phyloP scores from a whole-genome alignment of 768 basidiomycete genomes.

The Tephrocybe sp. region DNA sequence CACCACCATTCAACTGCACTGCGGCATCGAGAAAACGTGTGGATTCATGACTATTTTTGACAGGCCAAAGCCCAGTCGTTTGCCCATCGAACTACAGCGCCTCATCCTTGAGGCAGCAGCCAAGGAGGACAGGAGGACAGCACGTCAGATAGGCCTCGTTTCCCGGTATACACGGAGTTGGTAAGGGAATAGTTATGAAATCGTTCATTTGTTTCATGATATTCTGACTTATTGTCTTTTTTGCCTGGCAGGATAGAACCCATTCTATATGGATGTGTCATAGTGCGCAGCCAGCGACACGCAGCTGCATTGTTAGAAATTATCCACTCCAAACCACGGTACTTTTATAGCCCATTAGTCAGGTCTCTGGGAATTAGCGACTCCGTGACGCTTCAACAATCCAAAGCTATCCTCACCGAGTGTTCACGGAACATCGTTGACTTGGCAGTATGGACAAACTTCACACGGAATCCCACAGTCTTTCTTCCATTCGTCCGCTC shows the following conservation, averaged over 20 bases:
- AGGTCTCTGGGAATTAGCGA: conserved; percentile 15
- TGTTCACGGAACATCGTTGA: conserved; percentile 15
- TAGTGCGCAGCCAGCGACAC: conserved; percentile 18
- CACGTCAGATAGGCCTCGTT: conserved; percentile 21
- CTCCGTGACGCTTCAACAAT: conserved; percentile 18
- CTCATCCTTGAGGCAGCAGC: conserved; percentile 25
- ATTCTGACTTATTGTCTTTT: neutral
- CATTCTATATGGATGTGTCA: conserved; percentile 25
- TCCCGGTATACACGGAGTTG: conserved; percentile 22
- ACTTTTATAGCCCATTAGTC: conserved; percentile 9
- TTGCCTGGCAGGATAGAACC: conserved; percentile 21
- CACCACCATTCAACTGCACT: too few relatives aligned
- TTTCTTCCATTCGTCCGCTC: conserved; percentile 19
- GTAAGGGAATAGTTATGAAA: conserved; percentile 14
- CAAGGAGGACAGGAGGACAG: conserved; percentile 15
- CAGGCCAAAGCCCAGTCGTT: neutral
- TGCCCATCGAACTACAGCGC: conserved; percentile 24
- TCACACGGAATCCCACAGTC: conserved; percentile 15
- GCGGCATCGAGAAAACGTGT: neutral
- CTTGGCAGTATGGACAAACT: conserved; percentile 15
- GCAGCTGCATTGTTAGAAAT: conserved; percentile 19
- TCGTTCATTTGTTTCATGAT: neutral
- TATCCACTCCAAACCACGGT: conserved; percentile 13
- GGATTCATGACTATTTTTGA: conserved; percentile 1
- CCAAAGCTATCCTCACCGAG: conserved; percentile 16